Evolutionary conservation across 2,329 filamentous ascomycete genomes (phyloP), one percentile per base, ranked within the genome.

Genomic region (Colletotrichum magnum): DNA sequence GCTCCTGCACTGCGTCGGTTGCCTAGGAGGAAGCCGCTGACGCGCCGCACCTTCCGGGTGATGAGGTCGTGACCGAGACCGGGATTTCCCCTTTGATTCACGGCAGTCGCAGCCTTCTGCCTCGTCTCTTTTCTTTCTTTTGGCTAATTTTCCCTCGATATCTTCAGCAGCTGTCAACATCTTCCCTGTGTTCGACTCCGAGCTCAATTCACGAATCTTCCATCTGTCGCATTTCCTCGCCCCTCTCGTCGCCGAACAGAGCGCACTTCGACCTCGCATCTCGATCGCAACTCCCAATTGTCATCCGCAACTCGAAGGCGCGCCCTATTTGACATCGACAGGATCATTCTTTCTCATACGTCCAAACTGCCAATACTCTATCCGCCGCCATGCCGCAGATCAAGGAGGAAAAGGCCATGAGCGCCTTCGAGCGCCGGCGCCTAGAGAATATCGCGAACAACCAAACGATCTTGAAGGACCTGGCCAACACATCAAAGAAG

Each of bases 381-480:
- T 43, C 18, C 16, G 52, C 39, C 39, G 21, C 0, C 4, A 89
- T 90, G 87, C 79, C 86, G 2, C 77, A 79, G 24, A 81, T 72
- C 6, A 75, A 76, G 45, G 71, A 84, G 48, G 79, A 79, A 3
- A 86, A 75, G 78, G 82, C 36, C 43, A 83, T 97, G 74, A 97
- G 93, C 80, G 93, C 94, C 47, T 98, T 97, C 80, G 95, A 97
- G 84, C 90, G 91, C 75, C 90, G 93, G 73, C 88, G 95, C 0
- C 88, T 94, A 16, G 94, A 94, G 70, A 97, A 97, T 73, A 97
- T 97, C 48, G 93, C 92, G 0, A 91, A 93, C 62, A 96, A 97
- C 74, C 92, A 95, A 79, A 93, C 92, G 0, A 77, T 97, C 0
- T 81, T 98, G 0, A 93, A 93, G 69, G 92, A 94, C 69, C 88